Evolutionary conservation across 441 rosid species (phyloP).

Genomic region (Croton setiger): DNA sequence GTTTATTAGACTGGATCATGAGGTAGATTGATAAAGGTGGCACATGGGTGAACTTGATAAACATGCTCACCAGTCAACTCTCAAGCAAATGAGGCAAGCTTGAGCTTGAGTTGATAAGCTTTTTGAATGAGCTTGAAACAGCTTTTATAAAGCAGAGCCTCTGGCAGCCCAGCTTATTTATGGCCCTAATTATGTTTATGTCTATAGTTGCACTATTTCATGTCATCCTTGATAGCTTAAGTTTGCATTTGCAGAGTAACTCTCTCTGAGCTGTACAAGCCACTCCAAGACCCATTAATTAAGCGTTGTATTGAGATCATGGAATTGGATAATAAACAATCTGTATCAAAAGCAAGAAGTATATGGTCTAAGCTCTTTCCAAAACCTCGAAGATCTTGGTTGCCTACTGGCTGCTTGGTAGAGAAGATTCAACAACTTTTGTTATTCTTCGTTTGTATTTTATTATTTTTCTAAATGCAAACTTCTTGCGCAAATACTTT

Average conservation of each 20-base stretch:
- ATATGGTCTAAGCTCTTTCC: slow-evolving; percentile 81
- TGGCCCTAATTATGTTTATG: slow-evolving; percentile 1
- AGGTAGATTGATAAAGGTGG: no score
- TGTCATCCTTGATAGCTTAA: slow-evolving; percentile 20
- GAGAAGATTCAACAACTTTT: slow-evolving; percentile 16
- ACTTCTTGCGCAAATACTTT: slow-evolving; percentile 9
- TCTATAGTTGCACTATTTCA: slow-evolving; percentile 11
- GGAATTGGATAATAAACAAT: slow-evolving; percentile 43
- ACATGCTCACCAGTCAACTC: no score
- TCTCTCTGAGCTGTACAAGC: slow-evolving; percentile 68
- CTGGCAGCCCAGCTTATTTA: background rate
- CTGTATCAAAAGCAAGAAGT: slow-evolving; percentile 35
- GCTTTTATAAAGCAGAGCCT: no score
- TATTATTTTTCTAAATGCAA: background rate
- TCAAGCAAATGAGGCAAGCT: no score
- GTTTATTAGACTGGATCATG: no score
- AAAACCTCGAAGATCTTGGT: slow-evolving; percentile 87
- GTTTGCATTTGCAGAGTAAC: slow-evolving; percentile 42
- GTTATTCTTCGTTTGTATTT: background rate
- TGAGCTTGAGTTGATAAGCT: no score
- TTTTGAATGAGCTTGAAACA: no score
- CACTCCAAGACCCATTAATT: slow-evolving; percentile 71
- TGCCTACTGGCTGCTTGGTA: slow-evolving; percentile 96
- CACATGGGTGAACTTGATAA: no score
- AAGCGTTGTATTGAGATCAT: slow-evolving; percentile 62